phyloP scores from a whole-genome alignment of 768 basidiomycete genomes.

The Leccinum rimulosum region DNA sequence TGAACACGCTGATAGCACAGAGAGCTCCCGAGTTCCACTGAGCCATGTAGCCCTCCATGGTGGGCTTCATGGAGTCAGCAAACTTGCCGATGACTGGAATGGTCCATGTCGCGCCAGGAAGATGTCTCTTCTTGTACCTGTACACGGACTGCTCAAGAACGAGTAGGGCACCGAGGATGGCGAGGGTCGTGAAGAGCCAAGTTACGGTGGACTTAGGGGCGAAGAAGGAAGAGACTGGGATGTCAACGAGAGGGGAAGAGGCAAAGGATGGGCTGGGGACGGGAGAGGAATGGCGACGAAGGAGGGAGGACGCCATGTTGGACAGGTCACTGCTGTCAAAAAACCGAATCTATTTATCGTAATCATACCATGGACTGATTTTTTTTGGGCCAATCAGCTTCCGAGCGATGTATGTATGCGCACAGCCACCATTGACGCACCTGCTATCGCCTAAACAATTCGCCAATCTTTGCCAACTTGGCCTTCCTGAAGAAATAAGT shows the following conservation, averaged over 20 bases:
- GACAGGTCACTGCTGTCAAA: background rate
- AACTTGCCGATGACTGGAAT: slow-evolving; percentile 99
- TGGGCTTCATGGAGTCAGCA: slow-evolving; percentile 86
- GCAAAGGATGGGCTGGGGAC: slow-evolving; percentile 45
- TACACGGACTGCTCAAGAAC: slow-evolving; percentile 87
- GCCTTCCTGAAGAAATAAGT: no score
- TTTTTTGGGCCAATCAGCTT: background rate
- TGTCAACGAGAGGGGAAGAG: slow-evolving; percentile 36
- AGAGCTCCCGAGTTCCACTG: slow-evolving; percentile 92
- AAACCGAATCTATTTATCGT: background rate
- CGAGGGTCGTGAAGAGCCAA: slow-evolving; percentile 70
- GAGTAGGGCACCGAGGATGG: slow-evolving; percentile 71
- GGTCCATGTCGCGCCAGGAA: slow-evolving; percentile 89
- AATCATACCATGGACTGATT: background rate
- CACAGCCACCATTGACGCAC: slow-evolving; percentile 15
- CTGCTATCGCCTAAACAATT: no score
- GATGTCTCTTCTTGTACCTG: slow-evolving; percentile 80
- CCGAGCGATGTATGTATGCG: background rate
- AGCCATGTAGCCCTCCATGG: slow-evolving; percentile 86
- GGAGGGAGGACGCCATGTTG: slow-evolving; percentile 33
- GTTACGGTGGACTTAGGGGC: slow-evolving; percentile 25
- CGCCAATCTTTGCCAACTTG: no score
- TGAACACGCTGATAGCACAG: slow-evolving; percentile 92
- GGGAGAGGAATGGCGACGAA: slow-evolving; percentile 33
- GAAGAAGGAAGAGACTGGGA: slow-evolving; percentile 50